These are phyloP conservation scores for Trametes cubensis DNA, from an alignment of 768 basidiomycete species.

Conservation along the genomic window DNA sequence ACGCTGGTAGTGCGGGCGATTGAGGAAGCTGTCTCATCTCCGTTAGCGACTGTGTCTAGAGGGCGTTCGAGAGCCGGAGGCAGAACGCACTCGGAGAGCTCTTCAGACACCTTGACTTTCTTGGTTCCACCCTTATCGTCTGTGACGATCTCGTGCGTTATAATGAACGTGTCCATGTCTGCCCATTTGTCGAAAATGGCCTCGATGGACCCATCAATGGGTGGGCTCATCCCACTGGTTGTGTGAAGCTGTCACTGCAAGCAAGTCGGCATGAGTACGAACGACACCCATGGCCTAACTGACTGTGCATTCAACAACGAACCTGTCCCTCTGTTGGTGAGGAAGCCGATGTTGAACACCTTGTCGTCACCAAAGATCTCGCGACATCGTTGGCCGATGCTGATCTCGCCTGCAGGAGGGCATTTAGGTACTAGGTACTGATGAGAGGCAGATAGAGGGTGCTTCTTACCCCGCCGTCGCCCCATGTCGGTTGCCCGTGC, in stretches of 20 bases:
- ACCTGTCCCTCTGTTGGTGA: slow-evolving; percentile 33
- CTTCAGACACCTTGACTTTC: slow-evolving; percentile 25
- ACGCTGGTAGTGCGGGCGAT: slow-evolving; percentile 30
- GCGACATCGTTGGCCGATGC: slow-evolving; percentile 34
- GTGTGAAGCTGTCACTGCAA: slow-evolving; percentile 31
- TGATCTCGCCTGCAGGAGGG: slow-evolving; percentile 29
- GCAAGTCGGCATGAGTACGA: not conserved
- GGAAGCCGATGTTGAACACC: slow-evolving; percentile 34
- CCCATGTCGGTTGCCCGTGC: slow-evolving; percentile 36
- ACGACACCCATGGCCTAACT: not conserved
- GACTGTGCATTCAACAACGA: not conserved
- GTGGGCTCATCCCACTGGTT: slow-evolving; percentile 30
- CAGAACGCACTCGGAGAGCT: slow-evolving; percentile 29
- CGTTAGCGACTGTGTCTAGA: not conserved
- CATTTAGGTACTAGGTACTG: not conserved
- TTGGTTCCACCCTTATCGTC: slow-evolving; percentile 16
- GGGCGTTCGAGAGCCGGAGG: not conserved
- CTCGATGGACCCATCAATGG: slow-evolving; percentile 30
- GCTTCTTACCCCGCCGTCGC: slow-evolving; percentile 21
- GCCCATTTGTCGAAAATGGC: slow-evolving; percentile 28
- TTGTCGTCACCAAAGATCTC: slow-evolving; percentile 33
- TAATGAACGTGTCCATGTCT: slow-evolving; percentile 23
- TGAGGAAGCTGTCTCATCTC: slow-evolving; percentile 25
- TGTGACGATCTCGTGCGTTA: slow-evolving; percentile 26
- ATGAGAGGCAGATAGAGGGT: not conserved